Evolutionary conservation across 257 asterid genomes (phyloP), one percentile per base, ranked within the genome.

Genomic region (Euphrasia confusa): DNA sequence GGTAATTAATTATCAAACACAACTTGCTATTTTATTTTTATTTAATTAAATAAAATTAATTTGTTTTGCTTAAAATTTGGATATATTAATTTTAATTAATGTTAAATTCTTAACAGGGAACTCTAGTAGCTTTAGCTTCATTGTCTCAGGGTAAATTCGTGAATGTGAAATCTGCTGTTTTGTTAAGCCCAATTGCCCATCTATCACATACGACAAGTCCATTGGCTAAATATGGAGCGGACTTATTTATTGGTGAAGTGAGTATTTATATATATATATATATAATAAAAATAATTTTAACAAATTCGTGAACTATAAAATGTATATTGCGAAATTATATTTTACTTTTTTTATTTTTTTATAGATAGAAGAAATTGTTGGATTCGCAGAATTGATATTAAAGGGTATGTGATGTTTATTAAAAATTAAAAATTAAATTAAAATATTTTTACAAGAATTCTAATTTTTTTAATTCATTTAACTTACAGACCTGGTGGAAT

Each of bases 161-260:
- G 40, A 82, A 78, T 74, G 78, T 89, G 10, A 80, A 69, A 78
- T 89, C 97, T 5, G 95, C 89, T 10, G 84, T 70, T 14, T 62
- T 89, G 77, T 58, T 89, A 14, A 68, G 90, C 74, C 96, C 96
- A 33, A 65, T 86, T 44, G 96, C 94, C 24, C 79, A 84, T 37
- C 65, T 80, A 49, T 79, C 65, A 57, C 90, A 89, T 50, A 75
- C 84, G 69, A 71, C 68, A 71, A 80, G 81, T 15, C 68, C 68
- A 0, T 70, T 82, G 12, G 87, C 79, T 5, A 56, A 69, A 18
- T 35, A 71, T 7, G 90, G 85, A 32, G 85, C 96, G 32, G 72
- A 27, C 65, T 54, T 79, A 37, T 89, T 86, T 53, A 44, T 79
- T 27, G 86, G 87, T 11, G 94, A 85, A 69, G 95, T 88, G 73